Conservation (phyloP, 176 grass and related monocot genomes). For the Eleusine indica region DNA sequence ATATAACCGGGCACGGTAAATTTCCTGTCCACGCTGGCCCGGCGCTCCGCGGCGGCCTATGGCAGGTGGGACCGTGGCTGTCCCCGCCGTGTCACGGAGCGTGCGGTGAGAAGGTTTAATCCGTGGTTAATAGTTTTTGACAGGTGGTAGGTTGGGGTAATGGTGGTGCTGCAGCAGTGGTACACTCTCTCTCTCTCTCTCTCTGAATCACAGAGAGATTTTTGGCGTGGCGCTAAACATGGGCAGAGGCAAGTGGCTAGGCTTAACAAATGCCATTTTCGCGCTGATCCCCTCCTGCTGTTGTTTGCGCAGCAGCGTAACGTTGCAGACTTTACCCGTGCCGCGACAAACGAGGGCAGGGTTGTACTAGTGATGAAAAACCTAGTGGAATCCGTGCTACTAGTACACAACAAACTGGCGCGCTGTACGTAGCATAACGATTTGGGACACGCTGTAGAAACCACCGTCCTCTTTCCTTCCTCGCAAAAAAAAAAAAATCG, state of each 20-base stretch:
- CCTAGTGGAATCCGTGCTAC: background rate
- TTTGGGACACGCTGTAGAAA: background rate
- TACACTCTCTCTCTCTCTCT: background rate
- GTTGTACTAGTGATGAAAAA: background rate
- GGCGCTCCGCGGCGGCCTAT: accelerated
- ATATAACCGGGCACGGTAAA: constrained; percentile 53
- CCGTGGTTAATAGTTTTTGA: constrained; percentile 52
- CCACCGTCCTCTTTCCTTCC: no score
- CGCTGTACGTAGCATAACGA: background rate
- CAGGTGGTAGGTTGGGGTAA: constrained; percentile 22
- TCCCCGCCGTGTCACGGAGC: accelerated
- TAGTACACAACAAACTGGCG: background rate
- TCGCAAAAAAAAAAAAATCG: no score
- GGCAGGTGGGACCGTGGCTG: accelerated
- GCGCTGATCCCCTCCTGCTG: background rate
- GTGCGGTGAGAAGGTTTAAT: background rate
- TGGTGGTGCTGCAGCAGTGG: background rate
- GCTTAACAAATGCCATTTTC: constrained; percentile 10
- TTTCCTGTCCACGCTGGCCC: background rate
- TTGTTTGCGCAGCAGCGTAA: background rate
- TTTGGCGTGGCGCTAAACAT: background rate
- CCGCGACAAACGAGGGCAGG: constrained; percentile 34
- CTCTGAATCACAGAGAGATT: background rate
- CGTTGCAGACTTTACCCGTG: constrained; percentile 23
- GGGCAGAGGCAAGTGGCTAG: background rate